phyloP scores from a whole-genome alignment of 768 basidiomycete genomes.

The Infundibulicybe gibba region DNA sequence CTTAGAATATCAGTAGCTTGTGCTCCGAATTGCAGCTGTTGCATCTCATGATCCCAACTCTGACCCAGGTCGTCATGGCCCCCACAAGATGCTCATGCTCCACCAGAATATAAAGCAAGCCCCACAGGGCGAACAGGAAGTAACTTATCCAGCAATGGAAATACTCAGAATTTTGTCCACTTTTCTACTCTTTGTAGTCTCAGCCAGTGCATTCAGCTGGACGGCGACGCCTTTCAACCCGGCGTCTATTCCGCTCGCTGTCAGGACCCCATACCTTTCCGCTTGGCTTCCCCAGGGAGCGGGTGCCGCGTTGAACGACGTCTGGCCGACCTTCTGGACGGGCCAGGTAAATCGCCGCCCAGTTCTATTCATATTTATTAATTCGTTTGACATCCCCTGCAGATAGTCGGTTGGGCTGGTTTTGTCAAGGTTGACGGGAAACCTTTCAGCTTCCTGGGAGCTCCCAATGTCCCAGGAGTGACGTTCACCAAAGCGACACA shows the following conservation, averaged over 20 bases:
- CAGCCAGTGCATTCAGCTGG: constrained; percentile 38
- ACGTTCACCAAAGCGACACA: constrained; percentile 48
- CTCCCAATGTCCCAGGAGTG: constrained; percentile 41
- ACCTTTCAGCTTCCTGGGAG: constrained; percentile 54
- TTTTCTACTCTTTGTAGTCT: constrained; percentile 7
- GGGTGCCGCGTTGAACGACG: constrained; percentile 44
- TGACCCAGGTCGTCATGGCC: not conserved
- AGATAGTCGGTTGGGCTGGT: constrained; percentile 66
- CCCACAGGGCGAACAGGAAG: too few species aligned
- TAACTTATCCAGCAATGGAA: not conserved
- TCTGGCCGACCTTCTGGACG: constrained; percentile 69
- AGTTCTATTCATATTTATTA: constrained; percentile 4
- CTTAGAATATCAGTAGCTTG: not conserved
- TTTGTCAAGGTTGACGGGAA: constrained; percentile 57
- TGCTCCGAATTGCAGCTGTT: constrained; percentile 7
- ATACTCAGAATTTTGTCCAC: not conserved
- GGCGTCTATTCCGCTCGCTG: constrained; percentile 59
- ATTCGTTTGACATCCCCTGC: constrained; percentile 4
- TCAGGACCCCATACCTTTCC: constrained; percentile 62
- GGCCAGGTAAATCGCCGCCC: constrained; percentile 37
- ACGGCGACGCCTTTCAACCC: constrained; percentile 53
- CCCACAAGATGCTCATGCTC: not conserved
- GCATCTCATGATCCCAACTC: not conserved
- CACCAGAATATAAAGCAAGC: not conserved
- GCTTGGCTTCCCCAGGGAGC: constrained; percentile 60